Base-by-base conservation (phyloP, 2,329 filamentous ascomycete species). In the Apiospora saccharicola region DNA sequence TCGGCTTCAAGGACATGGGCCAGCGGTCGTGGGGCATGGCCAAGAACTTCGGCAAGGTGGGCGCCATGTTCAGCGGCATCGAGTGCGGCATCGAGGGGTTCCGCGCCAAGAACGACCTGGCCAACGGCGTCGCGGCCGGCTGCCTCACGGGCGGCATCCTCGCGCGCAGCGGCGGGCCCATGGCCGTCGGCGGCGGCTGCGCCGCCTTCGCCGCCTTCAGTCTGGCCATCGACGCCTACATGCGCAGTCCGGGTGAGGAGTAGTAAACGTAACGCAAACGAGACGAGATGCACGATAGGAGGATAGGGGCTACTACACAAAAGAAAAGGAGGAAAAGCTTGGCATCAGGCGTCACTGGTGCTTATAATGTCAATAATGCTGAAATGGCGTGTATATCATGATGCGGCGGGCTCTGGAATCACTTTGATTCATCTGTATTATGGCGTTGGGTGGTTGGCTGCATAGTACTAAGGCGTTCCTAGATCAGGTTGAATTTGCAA, bases 1-100 rank as follows among this genome's bases (percentile, higher is more conserved):
- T 89, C 79, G 96, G 96, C 70, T 94, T 99, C 86, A 95, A 93
- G 82, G 96, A 99, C 83, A 98, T 99, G 95, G 96, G 96, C 76
- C 84, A 88, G 75, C 91, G 94, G 16, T 96, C 94, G 5, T 94
- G 88, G 83, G 92, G 91, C 74, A 94, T 92, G 68, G 96, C 95
- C 71, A 96, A 95, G 85, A 98, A 97, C 86, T 99, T 99, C 81
- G 96, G 94, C 74, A 93, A 95, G 77, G 94, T 99, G 69, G 96
- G 96, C 78, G 93, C 94, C 2, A 89, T 98, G 26, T 99, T 97
- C 85, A 90, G 91, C 22, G 96, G 96, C 53, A 97, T 96, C 70
- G 96, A 99, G 85, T 99, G 96, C 85, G 95, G 94, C 75, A 95
- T 99, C 79, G 96, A 99, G 83, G 95, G 95, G 0, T 88, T 94